Conservation (phyloP, 2,329 filamentous ascomycete species). For the Monilinia laxa region DNA sequence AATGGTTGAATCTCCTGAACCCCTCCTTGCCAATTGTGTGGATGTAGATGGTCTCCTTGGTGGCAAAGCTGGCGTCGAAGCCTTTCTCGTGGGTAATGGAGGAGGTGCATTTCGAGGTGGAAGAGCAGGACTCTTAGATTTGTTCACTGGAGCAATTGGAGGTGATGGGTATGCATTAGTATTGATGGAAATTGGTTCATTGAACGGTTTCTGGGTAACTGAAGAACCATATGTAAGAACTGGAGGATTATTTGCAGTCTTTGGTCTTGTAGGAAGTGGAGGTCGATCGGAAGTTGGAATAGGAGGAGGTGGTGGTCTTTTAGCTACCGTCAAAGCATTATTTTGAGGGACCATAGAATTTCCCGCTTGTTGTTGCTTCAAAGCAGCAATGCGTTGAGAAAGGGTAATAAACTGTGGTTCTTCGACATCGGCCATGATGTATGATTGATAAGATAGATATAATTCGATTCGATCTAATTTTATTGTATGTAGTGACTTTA, state of each 20-base stretch:
- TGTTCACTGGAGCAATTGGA: constrained; percentile 29
- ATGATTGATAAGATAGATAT: not conserved
- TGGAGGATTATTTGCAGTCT: constrained; percentile 43
- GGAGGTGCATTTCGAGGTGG: constrained; percentile 44
- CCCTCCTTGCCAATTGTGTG: constrained; percentile 46
- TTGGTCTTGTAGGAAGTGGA: constrained; percentile 41
- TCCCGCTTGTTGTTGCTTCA: constrained; percentile 47
- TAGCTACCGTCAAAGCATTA: constrained; percentile 17
- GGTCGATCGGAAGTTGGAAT: constrained; percentile 47
- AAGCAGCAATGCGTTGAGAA: constrained; percentile 61
- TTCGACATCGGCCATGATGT: constrained; percentile 58
- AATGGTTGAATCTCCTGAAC: constrained; percentile 58
- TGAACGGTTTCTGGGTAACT: constrained; percentile 32
- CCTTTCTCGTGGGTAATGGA: constrained; percentile 51
- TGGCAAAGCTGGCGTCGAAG: constrained; percentile 39
- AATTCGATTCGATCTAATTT: too few species aligned
- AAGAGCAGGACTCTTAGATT: constrained; percentile 31
- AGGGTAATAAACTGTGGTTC: constrained; percentile 62
- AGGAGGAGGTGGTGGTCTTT: constrained; percentile 57
- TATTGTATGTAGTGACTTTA: not conserved
- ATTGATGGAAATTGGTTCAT: constrained; percentile 33
- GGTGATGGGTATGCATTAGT: constrained; percentile 32
- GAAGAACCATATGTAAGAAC: constrained; percentile 37
- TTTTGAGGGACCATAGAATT: constrained; percentile 29
- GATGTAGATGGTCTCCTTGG: constrained; percentile 12